Conservation (phyloP, 2,329 filamentous ascomycete genomes). For the Stemphylium beticola region DNA sequence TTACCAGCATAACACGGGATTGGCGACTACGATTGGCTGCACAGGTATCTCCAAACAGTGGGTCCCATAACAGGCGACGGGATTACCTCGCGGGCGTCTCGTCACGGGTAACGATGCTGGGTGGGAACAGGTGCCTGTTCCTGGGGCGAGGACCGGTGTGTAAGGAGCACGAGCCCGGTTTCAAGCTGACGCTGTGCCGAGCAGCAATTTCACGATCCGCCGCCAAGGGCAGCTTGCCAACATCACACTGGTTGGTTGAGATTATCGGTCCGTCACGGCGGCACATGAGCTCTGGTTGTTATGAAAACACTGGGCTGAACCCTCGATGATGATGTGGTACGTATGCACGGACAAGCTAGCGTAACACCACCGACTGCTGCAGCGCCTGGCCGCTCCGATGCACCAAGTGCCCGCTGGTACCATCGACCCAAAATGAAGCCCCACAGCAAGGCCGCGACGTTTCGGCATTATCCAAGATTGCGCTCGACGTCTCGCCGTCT, state of each 20-base stretch:
- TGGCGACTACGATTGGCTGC: slow-evolving; percentile 32
- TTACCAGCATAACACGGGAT: slow-evolving; percentile 14
- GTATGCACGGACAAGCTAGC: background rate
- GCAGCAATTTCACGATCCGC: slow-evolving; percentile 41
- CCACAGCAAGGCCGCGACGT: slow-evolving; percentile 26
- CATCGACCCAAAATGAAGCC: slow-evolving; percentile 32
- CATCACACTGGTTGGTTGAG: slow-evolving; percentile 31
- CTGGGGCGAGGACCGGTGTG: slow-evolving; percentile 24
- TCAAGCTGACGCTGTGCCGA: slow-evolving; percentile 30
- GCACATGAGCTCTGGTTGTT: background rate
- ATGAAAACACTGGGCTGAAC: slow-evolving; percentile 6
- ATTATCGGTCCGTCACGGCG: slow-evolving; percentile 21
- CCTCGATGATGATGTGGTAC: background rate
- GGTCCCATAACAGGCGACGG: slow-evolving; percentile 32
- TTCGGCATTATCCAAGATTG: slow-evolving; percentile 34
- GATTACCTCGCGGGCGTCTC: slow-evolving; percentile 22
- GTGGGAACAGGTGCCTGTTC: slow-evolving; percentile 31
- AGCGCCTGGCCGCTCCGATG: slow-evolving; percentile 4
- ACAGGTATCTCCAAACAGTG: slow-evolving; percentile 30
- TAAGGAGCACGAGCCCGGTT: slow-evolving; percentile 36
- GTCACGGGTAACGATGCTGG: slow-evolving; percentile 21
- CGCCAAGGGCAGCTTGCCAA: slow-evolving; percentile 28
- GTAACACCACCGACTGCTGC: background rate
- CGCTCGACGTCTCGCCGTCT: slow-evolving; percentile 19
- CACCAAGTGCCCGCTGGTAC: slow-evolving; percentile 13